Evolutionary conservation across 306 rosid genomes (phyloP), one percentile per base, ranked within the genome.

Genomic region (Crotalaria pallida): DNA sequence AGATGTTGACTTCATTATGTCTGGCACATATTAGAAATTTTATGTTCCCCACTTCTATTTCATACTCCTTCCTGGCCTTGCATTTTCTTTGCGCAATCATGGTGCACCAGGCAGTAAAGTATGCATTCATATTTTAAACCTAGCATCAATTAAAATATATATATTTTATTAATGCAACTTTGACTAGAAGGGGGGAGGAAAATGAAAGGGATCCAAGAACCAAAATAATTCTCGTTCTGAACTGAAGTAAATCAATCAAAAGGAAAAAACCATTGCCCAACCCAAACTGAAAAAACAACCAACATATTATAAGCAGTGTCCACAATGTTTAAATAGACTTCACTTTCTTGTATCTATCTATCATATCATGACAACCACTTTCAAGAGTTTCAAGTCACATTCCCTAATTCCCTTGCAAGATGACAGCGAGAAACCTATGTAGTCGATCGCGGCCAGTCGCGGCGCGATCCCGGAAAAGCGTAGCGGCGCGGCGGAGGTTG

Each of bases 311-410:
- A 17, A 44, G 80, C 58, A 68, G 47, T 12, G 21, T 21, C 19
- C 27, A 73, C 17, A 40, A 24, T 26, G 12, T 41, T 65, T 36
- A 49, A 23, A 50, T 69, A 47, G 19, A 47, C 45, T 23, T 2
- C 41, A 33, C 36, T 66, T 67, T 67, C 58, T 48, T 23, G 43
- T 59, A 45, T 69, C 29, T 15, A 57, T 70, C 40, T 38, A 49
- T 36, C 13, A 19, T 52, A 71, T 23, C 58, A 63, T 63, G 74
- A 29, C 53, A 71, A 24, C 16, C 66, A 53, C 58, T 53, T 56
- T 57, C 40, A 18, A 31, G 9, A 53, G 50, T 53, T 56, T 57
- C 40, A 18, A 31, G 9, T 50, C 70, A 59, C 7, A 23, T 69
- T 40, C 33, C 43, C 44, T 38, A 38, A 19, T 27, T 22, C 65